These are phyloP conservation scores for Mortierella sp. DNA, from an alignment of 371 early-diverging fungal species.

Conservation along the genomic window DNA sequence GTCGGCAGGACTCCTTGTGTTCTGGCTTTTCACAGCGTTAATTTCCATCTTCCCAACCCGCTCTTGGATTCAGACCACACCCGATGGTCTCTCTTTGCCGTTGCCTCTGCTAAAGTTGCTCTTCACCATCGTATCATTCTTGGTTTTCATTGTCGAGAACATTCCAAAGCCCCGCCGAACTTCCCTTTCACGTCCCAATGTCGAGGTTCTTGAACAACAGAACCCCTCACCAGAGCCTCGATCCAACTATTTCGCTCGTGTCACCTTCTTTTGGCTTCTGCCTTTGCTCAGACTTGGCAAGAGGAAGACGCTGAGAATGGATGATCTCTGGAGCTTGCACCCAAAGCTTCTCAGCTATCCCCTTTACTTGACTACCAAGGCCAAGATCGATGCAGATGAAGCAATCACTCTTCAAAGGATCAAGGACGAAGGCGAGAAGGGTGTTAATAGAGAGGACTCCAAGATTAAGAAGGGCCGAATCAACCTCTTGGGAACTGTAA, in stretches of 20 bases:
- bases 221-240: conserved; percentile 76
- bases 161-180: conserved; percentile 69
- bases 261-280: conserved; percentile 95
- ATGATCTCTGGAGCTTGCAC: conserved; percentile 82
- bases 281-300: conserved; percentile 86
- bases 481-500: conserved; percentile 56
- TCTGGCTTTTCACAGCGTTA: conserved; percentile 73
- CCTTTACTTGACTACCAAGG: conserved; percentile 45
- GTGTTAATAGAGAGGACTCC: neutral
- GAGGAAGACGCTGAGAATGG: conserved; percentile 75
- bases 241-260: conserved; percentile 86
- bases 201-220: conserved; percentile 53
- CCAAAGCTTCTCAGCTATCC: conserved; percentile 61
- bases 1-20: conserved; percentile 77
- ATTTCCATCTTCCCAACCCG: conserved; percentile 71
- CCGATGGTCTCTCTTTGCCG: conserved; percentile 51
- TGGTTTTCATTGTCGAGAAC: conserved; percentile 76
- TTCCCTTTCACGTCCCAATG: conserved; percentile 57
- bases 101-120: conserved; percentile 56
- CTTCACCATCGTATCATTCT: conserved; percentile 60
- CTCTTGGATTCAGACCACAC: conserved; percentile 49
- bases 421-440: conserved; percentile 64
- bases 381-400: conserved; percentile 47
- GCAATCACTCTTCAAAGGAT: conserved; percentile 24
- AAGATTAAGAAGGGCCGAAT: conserved; percentile 14